Evolutionary conservation across 345 rosid genomes (phyloP), one percentile per base, ranked within the genome.

Genomic region (Triadica sebifera): DNA sequence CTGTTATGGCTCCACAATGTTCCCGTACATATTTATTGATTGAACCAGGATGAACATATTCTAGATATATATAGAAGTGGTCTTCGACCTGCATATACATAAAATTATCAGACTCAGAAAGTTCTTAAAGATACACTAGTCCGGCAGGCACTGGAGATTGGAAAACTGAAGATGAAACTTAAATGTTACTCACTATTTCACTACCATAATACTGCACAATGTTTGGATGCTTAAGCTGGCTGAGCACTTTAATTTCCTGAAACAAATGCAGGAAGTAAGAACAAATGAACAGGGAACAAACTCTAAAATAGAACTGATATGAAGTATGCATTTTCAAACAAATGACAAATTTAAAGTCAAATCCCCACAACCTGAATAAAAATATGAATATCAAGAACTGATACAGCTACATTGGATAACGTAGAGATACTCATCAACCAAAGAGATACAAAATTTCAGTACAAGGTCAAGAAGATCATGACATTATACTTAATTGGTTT

Each of bases 151-250:
- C 66, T 38, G 53, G 67, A 65, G 29, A 49, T 53, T 22, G 24
- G 8, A 64, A 55, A 49, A n/a, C 52, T 38, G 67, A 53, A 49
- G 22, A 46, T 7, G 69, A 66, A 81, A 68, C 72, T 61, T 78
- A 63, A 75, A 71, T 58, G 57, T 68, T 74, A 87, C 99, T 87
- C 77, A 95, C 99, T 80, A 82, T 91, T 85, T 93, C 99, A 81
- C 99, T 95, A 64, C 99, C 99, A 77, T 89, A 91, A 79, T 95
- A 95, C 85, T 93, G 99, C 83, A 95, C 99, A 73, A 93, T 95
- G 79, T 95, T 95, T 37, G 90, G 97, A 84, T 95, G 99, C 79
- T 93, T 91, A 74, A 95, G 86, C 45, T 86, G 90, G 88, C 97
- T 91, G 75, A 93, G 97, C 83, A 95, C 87, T 82, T 88, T 89